Evolutionary conservation across 2,329 filamentous ascomycete species (phyloP).

Genomic region (Paraconiothyrium sp.): DNA sequence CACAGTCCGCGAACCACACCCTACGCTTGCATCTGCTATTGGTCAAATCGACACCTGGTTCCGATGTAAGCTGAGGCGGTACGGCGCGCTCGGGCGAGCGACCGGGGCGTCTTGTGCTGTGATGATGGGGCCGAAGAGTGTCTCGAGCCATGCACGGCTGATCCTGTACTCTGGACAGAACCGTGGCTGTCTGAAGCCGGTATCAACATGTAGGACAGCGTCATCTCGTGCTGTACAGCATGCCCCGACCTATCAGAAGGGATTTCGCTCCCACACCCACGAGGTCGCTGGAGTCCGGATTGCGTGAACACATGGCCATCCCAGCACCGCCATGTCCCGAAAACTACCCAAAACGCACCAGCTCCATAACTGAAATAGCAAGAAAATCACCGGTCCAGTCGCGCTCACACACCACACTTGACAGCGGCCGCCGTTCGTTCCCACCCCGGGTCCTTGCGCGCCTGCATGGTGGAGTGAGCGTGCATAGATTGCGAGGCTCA

Average conservation of each 20-base stretch:
- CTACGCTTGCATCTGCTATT: background rate
- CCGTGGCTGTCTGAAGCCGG: background rate
- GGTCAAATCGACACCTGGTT: slow-evolving; percentile 2
- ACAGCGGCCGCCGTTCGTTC: background rate
- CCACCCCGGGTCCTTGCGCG: slow-evolving; percentile 5
- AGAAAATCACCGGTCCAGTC: slow-evolving; percentile 8
- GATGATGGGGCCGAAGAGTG: background rate
- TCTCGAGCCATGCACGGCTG: background rate
- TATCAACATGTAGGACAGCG: slow-evolving; percentile 2
- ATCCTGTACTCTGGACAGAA: slow-evolving; percentile 1
- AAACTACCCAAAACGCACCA: slow-evolving; percentile 6
- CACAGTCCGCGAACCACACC: slow-evolving; percentile 1
- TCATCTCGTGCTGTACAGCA: background rate
- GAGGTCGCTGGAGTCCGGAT: background rate
- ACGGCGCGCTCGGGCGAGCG: background rate
- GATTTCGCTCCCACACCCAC: slow-evolving; percentile 2
- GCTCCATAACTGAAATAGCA: background rate
- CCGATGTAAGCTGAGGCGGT: slow-evolving; percentile 1
- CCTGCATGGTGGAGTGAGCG: background rate
- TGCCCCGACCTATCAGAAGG: background rate
- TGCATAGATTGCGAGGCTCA: slow-evolving; percentile 15
- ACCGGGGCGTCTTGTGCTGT: background rate
- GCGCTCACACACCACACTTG: slow-evolving; percentile 3
- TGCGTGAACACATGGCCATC: slow-evolving; percentile 5
- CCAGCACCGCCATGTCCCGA: slow-evolving; percentile 3